Conservation (phyloP, 2,329 filamentous ascomycete species). For the Furcasterigmium sp. region DNA sequence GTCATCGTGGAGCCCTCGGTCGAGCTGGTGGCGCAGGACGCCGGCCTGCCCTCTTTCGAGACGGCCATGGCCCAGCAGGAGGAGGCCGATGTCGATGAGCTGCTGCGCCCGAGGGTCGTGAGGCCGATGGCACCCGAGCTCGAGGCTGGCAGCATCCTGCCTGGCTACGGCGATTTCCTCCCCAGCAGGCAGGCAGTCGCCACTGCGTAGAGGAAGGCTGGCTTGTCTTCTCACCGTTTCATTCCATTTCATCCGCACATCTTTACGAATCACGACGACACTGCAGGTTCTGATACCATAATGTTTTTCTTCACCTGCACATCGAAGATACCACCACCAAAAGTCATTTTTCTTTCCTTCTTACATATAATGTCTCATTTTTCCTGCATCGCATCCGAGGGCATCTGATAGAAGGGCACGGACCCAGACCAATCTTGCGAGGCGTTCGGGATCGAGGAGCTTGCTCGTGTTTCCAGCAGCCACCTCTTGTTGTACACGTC, state of each 20-base stretch:
- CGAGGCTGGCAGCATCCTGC: conserved; percentile 27
- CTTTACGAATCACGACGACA: background rate
- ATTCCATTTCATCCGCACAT: no score
- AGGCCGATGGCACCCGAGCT: conserved; percentile 25
- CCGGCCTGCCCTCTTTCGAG: conserved; percentile 44
- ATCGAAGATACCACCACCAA: no score
- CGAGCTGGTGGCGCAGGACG: conserved; percentile 15
- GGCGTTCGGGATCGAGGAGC: no score
- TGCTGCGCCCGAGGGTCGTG: conserved; percentile 34
- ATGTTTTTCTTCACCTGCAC: no score
- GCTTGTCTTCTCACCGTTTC: no score
- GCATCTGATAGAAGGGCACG: no score
- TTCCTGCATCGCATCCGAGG: no score
- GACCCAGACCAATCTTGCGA: no score
- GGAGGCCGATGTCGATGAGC: conserved; percentile 37
- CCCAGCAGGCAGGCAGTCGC: conserved; percentile 1
- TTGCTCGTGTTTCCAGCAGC: no score
- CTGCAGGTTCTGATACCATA: background rate
- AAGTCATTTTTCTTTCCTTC: no score
- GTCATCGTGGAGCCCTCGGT: conserved; percentile 35
- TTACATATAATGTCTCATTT: no score
- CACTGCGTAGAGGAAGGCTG: background rate
- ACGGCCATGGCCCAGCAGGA: conserved; percentile 34
- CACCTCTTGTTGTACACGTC: no score
- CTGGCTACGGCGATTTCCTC: conserved; percentile 29